Percentiles rank a stretch among this genome's conserved stretches.
phyloP scores from a whole-genome alignment of 2,329 filamentous ascomycete species.

The Pseudocercospora macadamiae region DNA sequence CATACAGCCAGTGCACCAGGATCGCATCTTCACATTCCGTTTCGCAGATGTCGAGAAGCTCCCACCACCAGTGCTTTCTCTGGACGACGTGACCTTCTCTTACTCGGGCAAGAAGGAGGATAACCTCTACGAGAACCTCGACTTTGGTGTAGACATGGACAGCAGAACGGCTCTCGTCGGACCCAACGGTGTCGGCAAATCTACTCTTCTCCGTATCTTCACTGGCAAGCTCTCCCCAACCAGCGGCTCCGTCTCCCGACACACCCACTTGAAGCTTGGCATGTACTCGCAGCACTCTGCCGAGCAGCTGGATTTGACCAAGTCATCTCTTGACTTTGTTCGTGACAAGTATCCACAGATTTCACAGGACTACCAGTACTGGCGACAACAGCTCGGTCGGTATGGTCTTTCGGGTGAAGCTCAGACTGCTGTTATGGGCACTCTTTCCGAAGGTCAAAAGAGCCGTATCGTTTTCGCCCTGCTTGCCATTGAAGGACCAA shows the following conservation, averaged over 20 bases:
- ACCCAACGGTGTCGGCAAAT: conserved; percentile 99
- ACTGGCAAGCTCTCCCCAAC: conserved; percentile 91
- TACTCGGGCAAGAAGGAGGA: conserved; percentile 90
- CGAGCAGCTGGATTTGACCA: conserved; percentile 96
- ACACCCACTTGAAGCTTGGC: conserved; percentile 98
- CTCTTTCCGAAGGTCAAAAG: conserved; percentile 96
- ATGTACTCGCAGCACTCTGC: conserved; percentile 98
- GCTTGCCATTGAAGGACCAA: conserved; percentile 90
- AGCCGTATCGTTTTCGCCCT: conserved; percentile 97
- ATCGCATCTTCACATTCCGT: conserved; percentile 94
- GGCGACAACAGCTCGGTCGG: conserved; percentile 93
- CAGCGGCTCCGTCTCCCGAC: conserved; percentile 77
- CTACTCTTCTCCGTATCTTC: conserved; percentile 93
- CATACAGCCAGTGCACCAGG: conserved; percentile 84
- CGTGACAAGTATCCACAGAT: conserved; percentile 89
- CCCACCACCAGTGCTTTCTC: conserved; percentile 93
- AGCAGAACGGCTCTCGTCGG: conserved; percentile 95
- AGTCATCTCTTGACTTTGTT: conserved; percentile 96
- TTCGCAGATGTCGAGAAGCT: conserved; percentile 99
- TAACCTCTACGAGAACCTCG: conserved; percentile 93
- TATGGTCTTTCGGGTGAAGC: conserved; percentile 92
- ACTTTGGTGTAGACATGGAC: conserved; percentile 99
- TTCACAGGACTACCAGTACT: conserved; percentile 98
- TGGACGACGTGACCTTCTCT: conserved; percentile 96
- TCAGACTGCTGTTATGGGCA: conserved; percentile 97